Evolutionary conservation across 2,329 filamentous ascomycete genomes (phyloP), one percentile per base, ranked within the genome.

Genomic region (Fusarium circinatum): DNA sequence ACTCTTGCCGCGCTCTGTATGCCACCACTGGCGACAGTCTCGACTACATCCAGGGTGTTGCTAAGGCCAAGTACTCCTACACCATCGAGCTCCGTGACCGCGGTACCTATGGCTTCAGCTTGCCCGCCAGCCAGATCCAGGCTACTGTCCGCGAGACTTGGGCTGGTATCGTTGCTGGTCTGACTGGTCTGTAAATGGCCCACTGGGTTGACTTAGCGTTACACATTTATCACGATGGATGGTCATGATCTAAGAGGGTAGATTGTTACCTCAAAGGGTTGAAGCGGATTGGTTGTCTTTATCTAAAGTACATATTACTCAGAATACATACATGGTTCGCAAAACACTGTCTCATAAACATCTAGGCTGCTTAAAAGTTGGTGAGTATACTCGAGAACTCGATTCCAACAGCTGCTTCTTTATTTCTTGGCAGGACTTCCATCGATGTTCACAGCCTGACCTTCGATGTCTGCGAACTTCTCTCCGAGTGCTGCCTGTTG

Each of bases 1-100:
- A 89, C 6, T 87, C 89, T 72, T 92, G 90, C 82, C 82, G 81
- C 42, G 91, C 89, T 44, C 88, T 92, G 71, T 92, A 92, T 80
- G 84, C 87, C 66, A 88, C 89, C 0, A 83, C 83, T 3, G 85
- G 85, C 24, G 82, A 78, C 75, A 83, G 82, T 47, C 81, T 84
- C 26, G 86, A 88, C 78, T 88, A 86, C 52, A 78, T 83, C 39
- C 78, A 79, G 26, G 85, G 85, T 42, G 82, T 85, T 2, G 78
- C 82, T 57, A 79, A 81, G 48, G 82, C 86, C 12, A 83, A 84
- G 66, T 83, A 85, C 62, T 78, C 79, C 22, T 85, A 84, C 69
- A 83, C 83, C 2, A 78, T 80, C 22, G 84, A 86, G 78, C 80
- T 86, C 22, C 78, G 79, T 9, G 73, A 75, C 57, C 71, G 82